These are phyloP conservation scores for Penicillium canescens DNA, from an alignment of 495 filamentous ascomycete species.

Conservation along the genomic window DNA sequence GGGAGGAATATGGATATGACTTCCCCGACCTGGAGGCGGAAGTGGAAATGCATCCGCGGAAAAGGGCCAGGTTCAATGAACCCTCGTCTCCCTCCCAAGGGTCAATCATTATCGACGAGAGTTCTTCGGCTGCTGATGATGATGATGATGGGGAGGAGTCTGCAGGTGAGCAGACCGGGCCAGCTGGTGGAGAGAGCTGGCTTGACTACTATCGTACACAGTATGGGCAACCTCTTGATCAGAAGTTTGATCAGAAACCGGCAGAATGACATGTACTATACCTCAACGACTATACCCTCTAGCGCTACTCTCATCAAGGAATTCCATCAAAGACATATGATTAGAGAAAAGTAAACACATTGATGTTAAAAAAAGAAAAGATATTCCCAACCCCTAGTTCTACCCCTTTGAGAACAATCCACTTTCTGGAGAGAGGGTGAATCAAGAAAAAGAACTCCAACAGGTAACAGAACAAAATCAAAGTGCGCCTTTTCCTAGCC, in stretches of 20 bases:
- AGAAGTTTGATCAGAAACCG: too few species aligned
- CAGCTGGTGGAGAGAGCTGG: not conserved
- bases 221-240: not conserved
- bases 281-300: too few species aligned
- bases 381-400: conserved; percentile 6
- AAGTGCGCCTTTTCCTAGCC: conserved; percentile 35
- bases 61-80: conserved; percentile 28
- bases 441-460: conserved; percentile 22
- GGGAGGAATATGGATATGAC: conserved; percentile 48
- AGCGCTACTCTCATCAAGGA: not conserved
- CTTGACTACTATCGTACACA: not conserved
- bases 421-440: conserved; percentile 12
- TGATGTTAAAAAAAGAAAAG: conserved; percentile 14
- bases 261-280: too few species aligned
- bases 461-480: conserved; percentile 21
- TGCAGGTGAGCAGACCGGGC: not conserved
- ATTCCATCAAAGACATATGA: conserved; percentile 27
- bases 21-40: conserved; percentile 31
- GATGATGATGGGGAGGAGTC: conserved; percentile 10
- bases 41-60: conserved; percentile 32
- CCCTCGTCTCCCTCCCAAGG: not conserved
- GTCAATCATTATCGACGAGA: too few species aligned
- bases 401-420: conserved; percentile 16
- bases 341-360: conserved; percentile 27
- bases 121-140: too few species aligned